These are phyloP conservation scores for Ceratobasidium sp. DNA, from an alignment of 1,284 basidiomycete genomes.

Conservation along the genomic window DNA sequence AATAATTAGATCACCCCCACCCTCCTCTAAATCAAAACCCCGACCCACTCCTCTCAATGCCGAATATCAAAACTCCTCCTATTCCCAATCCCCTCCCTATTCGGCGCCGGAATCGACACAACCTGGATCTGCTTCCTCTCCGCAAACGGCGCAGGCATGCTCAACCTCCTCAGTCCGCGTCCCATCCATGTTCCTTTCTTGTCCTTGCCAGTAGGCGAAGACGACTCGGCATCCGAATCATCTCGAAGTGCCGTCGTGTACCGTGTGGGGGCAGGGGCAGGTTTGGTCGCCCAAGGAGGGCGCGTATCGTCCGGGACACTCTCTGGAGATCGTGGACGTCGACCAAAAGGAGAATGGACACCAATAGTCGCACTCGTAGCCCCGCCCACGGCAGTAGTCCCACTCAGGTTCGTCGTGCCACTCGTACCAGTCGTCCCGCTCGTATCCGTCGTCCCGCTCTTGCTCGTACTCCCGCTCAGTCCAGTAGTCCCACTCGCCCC, in stretches of 20 bases:
- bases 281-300: constrained; percentile 51
- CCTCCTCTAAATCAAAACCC: too few relatives aligned
- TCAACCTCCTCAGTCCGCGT: constrained; percentile 64
- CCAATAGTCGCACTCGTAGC: constrained; percentile 12
- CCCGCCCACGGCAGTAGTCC: constrained; percentile 14
- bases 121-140: constrained; percentile 41
- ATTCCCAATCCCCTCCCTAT: constrained; percentile 19
- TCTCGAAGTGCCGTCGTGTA: constrained; percentile 22
- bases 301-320: constrained; percentile 32
- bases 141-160: constrained; percentile 68
- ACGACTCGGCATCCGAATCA: constrained; percentile 54
- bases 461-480: constrained; percentile 43
- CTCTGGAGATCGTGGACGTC: constrained; percentile 37
- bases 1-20: too few relatives aligned
- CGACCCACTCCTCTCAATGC: too few relatives aligned
- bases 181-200: constrained; percentile 74
- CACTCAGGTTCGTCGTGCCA: constrained; percentile 36
- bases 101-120: constrained; percentile 41
- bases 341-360: constrained; percentile 27
- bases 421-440: too few relatives aligned
- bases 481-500: constrained; percentile 38
- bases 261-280: constrained; percentile 60
- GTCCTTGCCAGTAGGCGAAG: constrained; percentile 62
- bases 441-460: constrained; percentile 15
- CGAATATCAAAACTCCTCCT: constrained; percentile 38